Evolutionary conservation across 441 rosid genomes (phyloP), one percentile per base, ranked within the genome.

Genomic region (Cnidoscolus chayamansa): DNA sequence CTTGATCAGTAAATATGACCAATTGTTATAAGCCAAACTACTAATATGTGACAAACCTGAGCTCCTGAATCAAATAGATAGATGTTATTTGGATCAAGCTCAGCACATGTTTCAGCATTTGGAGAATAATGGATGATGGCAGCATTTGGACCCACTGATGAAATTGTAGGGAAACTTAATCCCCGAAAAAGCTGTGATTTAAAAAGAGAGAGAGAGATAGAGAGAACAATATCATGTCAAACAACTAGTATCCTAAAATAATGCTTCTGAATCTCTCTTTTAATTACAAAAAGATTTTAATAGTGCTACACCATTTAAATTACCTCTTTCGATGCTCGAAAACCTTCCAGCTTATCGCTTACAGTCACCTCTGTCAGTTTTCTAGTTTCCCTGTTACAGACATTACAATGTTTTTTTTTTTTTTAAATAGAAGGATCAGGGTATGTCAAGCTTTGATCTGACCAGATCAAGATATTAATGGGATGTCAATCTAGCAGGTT

Each of bases 41-140:
- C 67, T 65, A 20, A 31, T 53, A 48, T 6, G 17, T 35, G 45
- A 64, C 83, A 75, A 80, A 95, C 98, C 99, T 93, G 99, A 35
- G 95, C 99, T 78, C 99, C 99, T 31, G 99, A 95, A 85, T 95
- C 99, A 87, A 84, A 87, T n/a, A 95, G 84, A 82, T 95, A 90
- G 69, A 93, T 93, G 73, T 79, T 87, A 79, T 90, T 73, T 0
- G 97, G 90, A 78, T 91, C 87, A 82, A 95, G 84, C 83, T 95
- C 98, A 1, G 99, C 90, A 76, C 99, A 95, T 45, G 84, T 83
- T 69, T 90, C 90, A 13, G 85, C 84, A 61, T 87, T 74, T 1
- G 98, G 98, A 66, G 80, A 72, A 77, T 95, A 93, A 81, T 93
- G 99, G 74, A 88, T 91, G 78, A 91, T 82, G 35, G 99, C 97